phyloP scores from a whole-genome alignment of 2,329 filamentous ascomycete genomes.

The Colletotrichum limetticola region DNA sequence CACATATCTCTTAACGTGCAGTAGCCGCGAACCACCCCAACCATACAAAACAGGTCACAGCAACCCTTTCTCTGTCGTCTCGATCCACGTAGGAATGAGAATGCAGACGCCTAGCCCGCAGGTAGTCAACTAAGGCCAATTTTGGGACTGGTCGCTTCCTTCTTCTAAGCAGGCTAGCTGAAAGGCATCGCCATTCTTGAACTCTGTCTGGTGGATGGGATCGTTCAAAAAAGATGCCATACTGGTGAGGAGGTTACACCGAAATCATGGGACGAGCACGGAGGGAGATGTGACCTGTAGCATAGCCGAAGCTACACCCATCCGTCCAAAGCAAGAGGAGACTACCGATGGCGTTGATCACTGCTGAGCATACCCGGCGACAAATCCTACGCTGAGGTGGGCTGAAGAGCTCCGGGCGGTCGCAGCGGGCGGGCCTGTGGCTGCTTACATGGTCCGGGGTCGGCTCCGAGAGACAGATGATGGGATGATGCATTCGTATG shows the following conservation, averaged over 20 bases:
- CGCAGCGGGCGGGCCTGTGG: not conserved
- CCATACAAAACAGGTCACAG: not conserved
- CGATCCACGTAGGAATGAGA: not conserved
- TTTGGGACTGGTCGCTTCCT: not conserved
- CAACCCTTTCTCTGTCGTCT: not conserved
- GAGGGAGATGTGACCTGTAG: not conserved
- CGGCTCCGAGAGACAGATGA: not conserved
- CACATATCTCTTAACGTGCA: slow-evolving; percentile 11
- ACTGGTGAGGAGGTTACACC: not conserved
- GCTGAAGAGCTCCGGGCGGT: not conserved
- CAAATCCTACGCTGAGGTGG: not conserved
- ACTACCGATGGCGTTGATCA: not conserved
- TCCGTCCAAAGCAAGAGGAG: not conserved
- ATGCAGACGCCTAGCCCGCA: not conserved
- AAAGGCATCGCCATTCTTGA: not conserved
- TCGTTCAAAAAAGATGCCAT: not conserved
- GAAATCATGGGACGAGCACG: not conserved
- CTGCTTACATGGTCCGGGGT: not conserved
- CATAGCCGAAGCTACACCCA: not conserved
- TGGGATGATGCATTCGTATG: not conserved
- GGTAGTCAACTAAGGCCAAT: not conserved
- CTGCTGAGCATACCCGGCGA: no score
- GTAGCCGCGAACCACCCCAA: not conserved
- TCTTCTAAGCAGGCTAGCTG: not conserved
- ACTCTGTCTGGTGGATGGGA: not conserved